phyloP scores from a whole-genome alignment of 768 basidiomycete genomes.

The Rhizopogon sp. region DNA sequence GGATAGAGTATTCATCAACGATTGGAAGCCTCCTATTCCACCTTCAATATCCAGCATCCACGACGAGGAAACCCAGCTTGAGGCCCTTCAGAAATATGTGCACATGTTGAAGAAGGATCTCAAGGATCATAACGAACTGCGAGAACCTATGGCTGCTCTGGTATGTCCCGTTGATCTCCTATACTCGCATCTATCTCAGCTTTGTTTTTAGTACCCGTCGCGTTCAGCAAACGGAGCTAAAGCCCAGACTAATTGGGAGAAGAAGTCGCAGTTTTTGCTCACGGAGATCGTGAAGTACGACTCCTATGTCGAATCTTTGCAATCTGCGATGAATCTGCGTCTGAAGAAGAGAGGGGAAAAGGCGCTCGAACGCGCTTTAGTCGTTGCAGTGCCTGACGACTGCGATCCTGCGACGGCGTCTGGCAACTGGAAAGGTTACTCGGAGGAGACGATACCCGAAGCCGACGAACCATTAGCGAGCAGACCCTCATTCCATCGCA shows the following conservation, averaged over 20 bases:
- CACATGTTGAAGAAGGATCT: slow-evolving; percentile 70
- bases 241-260: slow-evolving; percentile 88
- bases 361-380: slow-evolving; percentile 58
- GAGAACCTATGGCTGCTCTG: slow-evolving; percentile 75
- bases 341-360: slow-evolving; percentile 91
- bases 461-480: slow-evolving; percentile 33
- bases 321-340: slow-evolving; percentile 76
- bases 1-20: slow-evolving; percentile 77
- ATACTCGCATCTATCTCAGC: slow-evolving; percentile 5
- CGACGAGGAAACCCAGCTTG: slow-evolving; percentile 91
- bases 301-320: slow-evolving; percentile 88
- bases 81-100: slow-evolving; percentile 83
- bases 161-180: slow-evolving; percentile 36
- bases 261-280: slow-evolving; percentile 82
- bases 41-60: slow-evolving; percentile 80
- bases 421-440: slow-evolving; percentile 35
- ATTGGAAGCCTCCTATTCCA: slow-evolving; percentile 91
- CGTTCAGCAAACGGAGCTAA: slow-evolving; percentile 70
- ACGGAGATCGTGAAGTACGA: slow-evolving; percentile 95
- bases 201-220: slow-evolving; percentile 63
- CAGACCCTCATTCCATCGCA: slow-evolving; percentile 32
- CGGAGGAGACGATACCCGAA: slow-evolving; percentile 45
- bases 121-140: slow-evolving; percentile 76
- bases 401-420: slow-evolving; percentile 22
- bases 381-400: slow-evolving; percentile 27